These are phyloP conservation scores for Capsicum rhomboideum DNA, from an alignment of 257 asterid genomes.

Conservation along the genomic window DNA sequence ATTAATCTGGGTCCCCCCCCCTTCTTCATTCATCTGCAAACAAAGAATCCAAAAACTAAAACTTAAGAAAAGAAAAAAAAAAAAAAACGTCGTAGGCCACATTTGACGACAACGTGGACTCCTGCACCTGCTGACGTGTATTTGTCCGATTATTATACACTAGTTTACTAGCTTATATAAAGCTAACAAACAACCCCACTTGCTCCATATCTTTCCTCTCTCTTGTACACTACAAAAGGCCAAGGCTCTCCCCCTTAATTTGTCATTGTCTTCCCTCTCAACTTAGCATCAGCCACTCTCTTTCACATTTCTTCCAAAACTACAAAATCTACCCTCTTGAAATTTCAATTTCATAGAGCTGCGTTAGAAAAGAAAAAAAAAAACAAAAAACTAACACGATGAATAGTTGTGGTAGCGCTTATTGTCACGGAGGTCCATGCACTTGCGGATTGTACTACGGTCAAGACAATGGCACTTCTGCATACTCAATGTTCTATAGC, in stretches of 20 bases:
- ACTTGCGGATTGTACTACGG: conserved; percentile 34
- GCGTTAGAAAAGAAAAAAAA: background rate
- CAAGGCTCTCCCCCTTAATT: background rate
- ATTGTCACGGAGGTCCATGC: conserved; percentile 20
- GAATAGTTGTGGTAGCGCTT: conserved; percentile 32
- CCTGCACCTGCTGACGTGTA: conserved; percentile 36
- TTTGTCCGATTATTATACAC: conserved; percentile 16
- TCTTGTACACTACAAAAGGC: conserved; percentile 6
- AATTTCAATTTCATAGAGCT: background rate
- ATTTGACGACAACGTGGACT: conserved; percentile 43
- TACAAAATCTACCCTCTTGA: background rate
- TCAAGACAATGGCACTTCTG: conserved; percentile 33
- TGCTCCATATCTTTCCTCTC: background rate
- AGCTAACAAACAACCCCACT: conserved; percentile 21
- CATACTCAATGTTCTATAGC: conserved; percentile 44
- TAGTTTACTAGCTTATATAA: conserved; percentile 20
- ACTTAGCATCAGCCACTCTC: conserved; percentile 10
- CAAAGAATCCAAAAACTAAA: conserved; percentile 6
- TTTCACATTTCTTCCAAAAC: background rate
- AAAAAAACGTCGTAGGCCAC: background rate
- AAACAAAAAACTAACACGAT: conserved; percentile 12
- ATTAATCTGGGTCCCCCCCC: background rate
- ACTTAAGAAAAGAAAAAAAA: background rate
- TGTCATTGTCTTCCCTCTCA: conserved; percentile 23
- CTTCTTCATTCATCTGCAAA: conserved; percentile 3